phyloP scores from a whole-genome alignment of 176 grass and related monocot species.

The Otatea glauca region DNA sequence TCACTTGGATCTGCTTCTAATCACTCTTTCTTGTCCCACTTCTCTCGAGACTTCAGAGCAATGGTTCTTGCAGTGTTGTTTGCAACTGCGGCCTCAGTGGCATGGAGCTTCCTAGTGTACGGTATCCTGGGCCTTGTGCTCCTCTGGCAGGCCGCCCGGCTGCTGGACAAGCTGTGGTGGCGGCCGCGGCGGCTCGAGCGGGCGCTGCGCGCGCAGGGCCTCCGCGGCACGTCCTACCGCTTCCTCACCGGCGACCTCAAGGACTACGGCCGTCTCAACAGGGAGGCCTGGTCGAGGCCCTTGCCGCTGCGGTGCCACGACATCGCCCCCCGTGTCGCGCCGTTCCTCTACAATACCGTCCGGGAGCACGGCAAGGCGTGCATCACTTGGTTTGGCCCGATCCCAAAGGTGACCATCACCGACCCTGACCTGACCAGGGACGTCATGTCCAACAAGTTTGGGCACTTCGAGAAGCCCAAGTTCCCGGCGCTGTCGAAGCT shows the following conservation, averaged over 20 bases:
- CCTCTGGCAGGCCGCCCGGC: conserved; percentile 25
- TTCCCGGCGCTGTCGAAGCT: conserved; percentile 9
- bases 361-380: conserved; percentile 54
- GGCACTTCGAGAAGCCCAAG: conserved; percentile 52
- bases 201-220: conserved; percentile 48
- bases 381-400: conserved; percentile 61
- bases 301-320: conserved; percentile 54
- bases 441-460: conserved; percentile 58
- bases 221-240: conserved; percentile 54
- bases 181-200: conserved; percentile 49
- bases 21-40: not conserved
- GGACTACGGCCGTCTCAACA: conserved; percentile 25
- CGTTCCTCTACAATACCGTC: conserved; percentile 37
- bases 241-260: conserved; percentile 55
- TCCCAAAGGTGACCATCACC: conserved; percentile 51
- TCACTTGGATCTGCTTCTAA: not conserved
- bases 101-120: conserved; percentile 41
- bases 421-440: conserved; percentile 51
- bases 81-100: not conserved
- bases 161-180: conserved; percentile 54
- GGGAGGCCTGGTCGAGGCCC: conserved; percentile 20
- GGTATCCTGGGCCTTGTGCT: conserved; percentile 30
- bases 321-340: conserved; percentile 42
- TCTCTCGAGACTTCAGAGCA: not conserved
- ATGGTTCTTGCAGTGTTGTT: conserved; percentile 11